These are phyloP conservation scores for Panicum virgatum DNA, from an alignment of 202 grass and related monocot genomes.

Conservation along the genomic window DNA sequence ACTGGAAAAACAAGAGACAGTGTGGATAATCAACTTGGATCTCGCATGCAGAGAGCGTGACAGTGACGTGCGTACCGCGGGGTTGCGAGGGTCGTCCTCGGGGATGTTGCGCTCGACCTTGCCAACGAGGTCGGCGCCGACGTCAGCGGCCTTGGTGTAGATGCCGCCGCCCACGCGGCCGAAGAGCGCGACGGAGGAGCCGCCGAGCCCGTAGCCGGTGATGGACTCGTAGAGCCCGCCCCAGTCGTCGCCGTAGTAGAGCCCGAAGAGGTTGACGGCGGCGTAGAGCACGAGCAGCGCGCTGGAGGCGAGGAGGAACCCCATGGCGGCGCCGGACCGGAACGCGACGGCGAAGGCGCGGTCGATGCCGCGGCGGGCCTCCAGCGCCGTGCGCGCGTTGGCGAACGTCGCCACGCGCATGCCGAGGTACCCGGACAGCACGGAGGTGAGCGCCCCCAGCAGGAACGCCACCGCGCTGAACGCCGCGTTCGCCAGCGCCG, in stretches of 20 bases:
- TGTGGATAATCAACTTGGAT: neutral
- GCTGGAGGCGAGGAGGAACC: conserved; percentile 73
- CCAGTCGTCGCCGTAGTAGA: conserved; percentile 83
- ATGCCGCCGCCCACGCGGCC: conserved; percentile 82
- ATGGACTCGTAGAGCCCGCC: conserved; percentile 69
- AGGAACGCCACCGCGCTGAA: conserved; percentile 72
- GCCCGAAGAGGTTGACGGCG: conserved; percentile 65
- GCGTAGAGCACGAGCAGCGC: conserved; percentile 74
- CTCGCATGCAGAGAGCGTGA: conserved; percentile 13
- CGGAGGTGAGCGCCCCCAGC: conserved; percentile 64
- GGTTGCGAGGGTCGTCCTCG: conserved; percentile 88
- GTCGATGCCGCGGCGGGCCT: conserved; percentile 59
- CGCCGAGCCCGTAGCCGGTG: conserved; percentile 75
- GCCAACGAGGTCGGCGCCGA: conserved; percentile 84
- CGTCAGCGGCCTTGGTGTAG: conserved; percentile 85
- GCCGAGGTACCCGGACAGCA: conserved; percentile 67
- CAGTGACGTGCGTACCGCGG: conserved; percentile 53
- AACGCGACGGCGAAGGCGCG: conserved; percentile 63
- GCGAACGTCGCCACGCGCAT: conserved; percentile 78
- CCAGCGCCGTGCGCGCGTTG: conserved; percentile 65
- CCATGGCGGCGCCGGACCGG: conserved; percentile 71
- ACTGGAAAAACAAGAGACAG: too few relatives aligned
- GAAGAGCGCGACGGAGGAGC: conserved; percentile 79
- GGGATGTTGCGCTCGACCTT: conserved; percentile 86
- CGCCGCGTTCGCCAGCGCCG: conserved; percentile 58